Conservation (phyloP, 1,139 yeast genomes). For the Kodamaea plutei region DNA sequence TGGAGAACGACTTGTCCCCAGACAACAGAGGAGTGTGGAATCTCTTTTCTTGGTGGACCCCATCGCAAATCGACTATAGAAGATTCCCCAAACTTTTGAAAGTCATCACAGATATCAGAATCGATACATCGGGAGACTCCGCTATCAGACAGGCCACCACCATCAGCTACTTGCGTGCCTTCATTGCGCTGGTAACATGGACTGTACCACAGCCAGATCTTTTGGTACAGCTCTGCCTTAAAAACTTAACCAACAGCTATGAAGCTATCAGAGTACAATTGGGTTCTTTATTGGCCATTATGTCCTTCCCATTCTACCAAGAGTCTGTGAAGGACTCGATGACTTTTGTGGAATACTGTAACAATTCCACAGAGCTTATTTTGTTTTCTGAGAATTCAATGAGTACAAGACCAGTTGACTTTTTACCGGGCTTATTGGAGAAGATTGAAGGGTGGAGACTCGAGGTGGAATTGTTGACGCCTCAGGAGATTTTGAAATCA, state of each 20-base stretch:
- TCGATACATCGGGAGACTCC: slow-evolving; percentile 53
- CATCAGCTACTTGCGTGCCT: slow-evolving; percentile 53
- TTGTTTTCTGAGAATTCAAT: slow-evolving; percentile 20
- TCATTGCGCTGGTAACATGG: slow-evolving; percentile 56
- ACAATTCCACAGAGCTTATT: slow-evolving; percentile 23
- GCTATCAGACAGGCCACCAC: slow-evolving; percentile 69
- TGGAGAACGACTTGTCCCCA: slow-evolving; percentile 64
- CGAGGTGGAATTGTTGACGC: slow-evolving; percentile 28
- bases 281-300: slow-evolving; percentile 58
- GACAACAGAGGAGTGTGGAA: slow-evolving; percentile 78
- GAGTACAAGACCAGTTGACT: slow-evolving; percentile 17
- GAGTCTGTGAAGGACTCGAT: slow-evolving; percentile 45
- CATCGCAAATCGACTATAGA: slow-evolving; percentile 62
- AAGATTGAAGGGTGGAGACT: slow-evolving; percentile 43
- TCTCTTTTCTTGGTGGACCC: slow-evolving; percentile 71
- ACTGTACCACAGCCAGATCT: slow-evolving; percentile 49
- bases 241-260: slow-evolving; percentile 57
- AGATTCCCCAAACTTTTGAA: slow-evolving; percentile 55
- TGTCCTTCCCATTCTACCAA: slow-evolving; percentile 50
- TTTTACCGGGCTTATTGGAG: slow-evolving; percentile 36
- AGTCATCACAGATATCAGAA: slow-evolving; percentile 43
- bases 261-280: slow-evolving; percentile 71
- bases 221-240: slow-evolving; percentile 46
- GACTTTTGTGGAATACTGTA: slow-evolving; percentile 39
- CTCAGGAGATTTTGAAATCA: slow-evolving; percentile 46